A percentile compares a stretch with the other conserved stretches of the same genome.
Conservation (phyloP, 495 filamentous ascomycete genomes). For the Lophiotrema nucula region DNA sequence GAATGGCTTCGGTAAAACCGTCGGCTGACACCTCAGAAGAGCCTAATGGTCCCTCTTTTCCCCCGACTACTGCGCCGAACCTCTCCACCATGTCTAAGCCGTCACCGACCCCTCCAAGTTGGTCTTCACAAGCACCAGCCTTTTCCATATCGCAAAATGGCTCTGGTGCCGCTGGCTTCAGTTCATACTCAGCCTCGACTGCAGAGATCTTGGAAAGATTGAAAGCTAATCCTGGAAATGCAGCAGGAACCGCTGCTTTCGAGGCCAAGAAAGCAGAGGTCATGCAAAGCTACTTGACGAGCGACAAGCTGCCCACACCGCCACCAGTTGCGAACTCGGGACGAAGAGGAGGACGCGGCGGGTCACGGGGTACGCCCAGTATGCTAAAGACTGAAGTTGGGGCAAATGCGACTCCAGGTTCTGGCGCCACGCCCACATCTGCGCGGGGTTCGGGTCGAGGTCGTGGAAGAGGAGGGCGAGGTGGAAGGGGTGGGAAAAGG, state of each 20-base stretch:
- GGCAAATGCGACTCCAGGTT: constrained; percentile 1
- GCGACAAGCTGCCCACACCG: constrained; percentile 38
- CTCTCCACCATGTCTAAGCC: neutral
- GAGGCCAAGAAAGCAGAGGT: constrained; percentile 48
- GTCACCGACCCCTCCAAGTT: neutral
- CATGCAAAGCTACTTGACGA: constrained; percentile 45
- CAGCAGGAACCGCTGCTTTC: constrained; percentile 37
- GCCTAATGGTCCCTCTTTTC: neutral
- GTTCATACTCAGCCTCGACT: constrained; percentile 32
- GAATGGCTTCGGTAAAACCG: neutral
- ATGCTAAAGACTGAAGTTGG: constrained; percentile 38
- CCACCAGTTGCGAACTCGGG: constrained; percentile 22
- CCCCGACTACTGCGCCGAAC: neutral
- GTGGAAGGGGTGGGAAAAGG: constrained; percentile 44
- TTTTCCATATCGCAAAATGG: neutral
- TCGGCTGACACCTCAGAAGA: neutral
- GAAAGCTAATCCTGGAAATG: constrained; percentile 23
- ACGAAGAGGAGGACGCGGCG: constrained; percentile 37
- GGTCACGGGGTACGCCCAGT: constrained; percentile 47
- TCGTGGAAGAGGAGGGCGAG: constrained; percentile 33
- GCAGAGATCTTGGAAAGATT: constrained; percentile 33
- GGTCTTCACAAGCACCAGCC: constrained; percentile 3
- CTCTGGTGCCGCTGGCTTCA: constrained; percentile 14
- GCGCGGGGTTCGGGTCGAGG: constrained; percentile 19
- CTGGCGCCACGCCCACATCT: constrained; percentile 24